Conservation (phyloP, 768 basidiomycete genomes). For the Porpolomopsis calyptriformis region DNA sequence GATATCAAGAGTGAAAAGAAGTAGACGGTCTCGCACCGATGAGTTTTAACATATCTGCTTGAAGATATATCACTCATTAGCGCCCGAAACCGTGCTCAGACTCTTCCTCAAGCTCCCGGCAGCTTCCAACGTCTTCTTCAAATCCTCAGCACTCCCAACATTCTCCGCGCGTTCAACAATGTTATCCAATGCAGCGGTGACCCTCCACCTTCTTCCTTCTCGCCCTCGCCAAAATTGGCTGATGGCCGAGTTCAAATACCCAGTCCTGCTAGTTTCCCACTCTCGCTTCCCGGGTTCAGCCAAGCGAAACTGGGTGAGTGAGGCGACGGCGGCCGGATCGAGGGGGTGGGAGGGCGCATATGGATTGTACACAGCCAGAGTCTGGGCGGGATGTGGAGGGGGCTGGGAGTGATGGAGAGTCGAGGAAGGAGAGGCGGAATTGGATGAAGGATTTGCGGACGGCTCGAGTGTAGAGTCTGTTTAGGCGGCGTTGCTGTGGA, state of each 20-base stretch:
- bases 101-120: conserved; percentile 6
- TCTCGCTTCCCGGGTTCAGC: conserved; percentile 56
- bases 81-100: background rate
- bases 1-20: too few relatives aligned
- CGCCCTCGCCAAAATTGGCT: conserved; percentile 36
- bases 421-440: conserved; percentile 34
- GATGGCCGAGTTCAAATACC: conserved; percentile 73
- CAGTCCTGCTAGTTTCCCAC: conserved; percentile 68
- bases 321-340: conserved; percentile 27
- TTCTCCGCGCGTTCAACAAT: conserved; percentile 14
- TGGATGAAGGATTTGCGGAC: conserved; percentile 37
- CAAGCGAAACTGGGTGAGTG: conserved; percentile 26
- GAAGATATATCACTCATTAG: background rate
- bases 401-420: conserved; percentile 27
- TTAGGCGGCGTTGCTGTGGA: conserved; percentile 66
- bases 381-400: conserved; percentile 31
- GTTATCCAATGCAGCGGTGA: conserved; percentile 16
- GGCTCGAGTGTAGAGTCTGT: conserved; percentile 44
- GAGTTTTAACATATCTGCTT: too few relatives aligned
- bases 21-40: too few relatives aligned
- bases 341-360: conserved; percentile 40
- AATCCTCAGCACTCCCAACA: conserved; percentile 18
- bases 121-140: conserved; percentile 20
- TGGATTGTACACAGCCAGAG: conserved; percentile 36
- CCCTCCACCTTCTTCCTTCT: conserved; percentile 13